A percentile compares a stretch with the other conserved stretches of the same genome.
phyloP scores from a whole-genome alignment of 31 red algal species.

The Odonthalia washingtoniensis region DNA sequence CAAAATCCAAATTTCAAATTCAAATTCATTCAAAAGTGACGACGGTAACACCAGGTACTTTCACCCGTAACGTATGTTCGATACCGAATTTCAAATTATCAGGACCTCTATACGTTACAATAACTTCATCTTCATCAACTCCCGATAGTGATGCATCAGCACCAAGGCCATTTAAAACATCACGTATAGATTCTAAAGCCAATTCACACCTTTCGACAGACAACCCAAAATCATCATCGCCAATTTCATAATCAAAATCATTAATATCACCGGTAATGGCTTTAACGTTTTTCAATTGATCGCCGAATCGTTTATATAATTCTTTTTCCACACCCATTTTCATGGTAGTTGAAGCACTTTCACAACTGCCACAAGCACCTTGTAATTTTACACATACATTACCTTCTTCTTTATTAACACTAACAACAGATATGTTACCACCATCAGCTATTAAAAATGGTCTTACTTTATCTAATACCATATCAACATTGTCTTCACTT shows the following conservation, averaged over 20 bases:
- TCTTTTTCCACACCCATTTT: slow-evolving; percentile 86
- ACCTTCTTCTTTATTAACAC: slow-evolving; percentile 56
- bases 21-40: slow-evolving; percentile 74
- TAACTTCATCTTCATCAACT: slow-evolving; percentile 64
- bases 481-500: slow-evolving; percentile 59
- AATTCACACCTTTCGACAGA: slow-evolving; percentile 55
- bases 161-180: slow-evolving; percentile 67
- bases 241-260: slow-evolving; percentile 25
- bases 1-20: too few species aligned
- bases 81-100: slow-evolving; percentile 72
- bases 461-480: slow-evolving; percentile 81
- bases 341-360: slow-evolving; percentile 81
- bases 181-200: slow-evolving; percentile 73
- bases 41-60: slow-evolving; percentile 56
- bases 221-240: slow-evolving; percentile 20
- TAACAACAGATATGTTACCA: slow-evolving; percentile 89
- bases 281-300: slow-evolving; percentile 53
- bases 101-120: slow-evolving; percentile 75
- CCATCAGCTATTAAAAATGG: slow-evolving; percentile 89
- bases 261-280: slow-evolving; percentile 24
- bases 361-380: slow-evolving; percentile 91
- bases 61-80: slow-evolving; percentile 66
- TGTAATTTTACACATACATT: slow-evolving; percentile 66
- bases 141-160: slow-evolving; percentile 52
- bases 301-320: slow-evolving; percentile 69